Evolutionary conservation across 2,329 filamentous ascomycete genomes (phyloP).

Genomic region (Trichoderma breve): DNA sequence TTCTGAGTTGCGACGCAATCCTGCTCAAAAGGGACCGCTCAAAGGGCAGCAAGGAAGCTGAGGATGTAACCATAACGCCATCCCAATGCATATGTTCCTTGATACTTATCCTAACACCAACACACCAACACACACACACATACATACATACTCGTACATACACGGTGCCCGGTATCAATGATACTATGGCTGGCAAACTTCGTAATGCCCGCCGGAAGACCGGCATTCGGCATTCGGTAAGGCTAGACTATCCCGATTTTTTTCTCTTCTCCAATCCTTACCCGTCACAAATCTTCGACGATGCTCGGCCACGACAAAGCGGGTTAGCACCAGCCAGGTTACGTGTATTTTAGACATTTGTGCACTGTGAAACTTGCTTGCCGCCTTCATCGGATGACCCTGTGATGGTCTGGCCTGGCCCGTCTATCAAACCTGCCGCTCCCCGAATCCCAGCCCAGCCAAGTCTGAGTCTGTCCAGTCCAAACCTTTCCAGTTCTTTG

Average conservation of each 20-base stretch:
- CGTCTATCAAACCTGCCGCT: slow-evolving; percentile 14
- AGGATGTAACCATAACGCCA: slow-evolving; percentile 14
- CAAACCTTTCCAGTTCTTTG: neutral
- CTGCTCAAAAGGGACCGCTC: neutral
- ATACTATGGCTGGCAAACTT: neutral
- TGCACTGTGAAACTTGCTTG: slow-evolving; percentile 6
- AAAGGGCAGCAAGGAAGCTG: neutral
- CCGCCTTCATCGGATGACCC: neutral
- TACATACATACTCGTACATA: no score
- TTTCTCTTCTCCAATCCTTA: neutral
- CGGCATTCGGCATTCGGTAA: slow-evolving; percentile 18
- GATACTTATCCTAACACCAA: neutral
- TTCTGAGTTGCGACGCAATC: slow-evolving; percentile 11
- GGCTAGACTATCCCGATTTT: slow-evolving; percentile 4
- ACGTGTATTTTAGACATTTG: neutral
- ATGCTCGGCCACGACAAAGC: slow-evolving; percentile 1
- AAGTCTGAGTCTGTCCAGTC: neutral
- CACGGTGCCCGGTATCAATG: neutral
- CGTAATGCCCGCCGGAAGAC: neutral
- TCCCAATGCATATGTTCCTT: neutral
- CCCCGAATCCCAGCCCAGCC: neutral
- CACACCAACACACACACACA: no score
- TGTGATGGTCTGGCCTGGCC: neutral
- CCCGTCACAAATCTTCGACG: neutral
- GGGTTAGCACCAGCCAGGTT: neutral